Conservation (phyloP, 495 filamentous ascomycete species). For the Hypomontagnella submonticulosa region DNA sequence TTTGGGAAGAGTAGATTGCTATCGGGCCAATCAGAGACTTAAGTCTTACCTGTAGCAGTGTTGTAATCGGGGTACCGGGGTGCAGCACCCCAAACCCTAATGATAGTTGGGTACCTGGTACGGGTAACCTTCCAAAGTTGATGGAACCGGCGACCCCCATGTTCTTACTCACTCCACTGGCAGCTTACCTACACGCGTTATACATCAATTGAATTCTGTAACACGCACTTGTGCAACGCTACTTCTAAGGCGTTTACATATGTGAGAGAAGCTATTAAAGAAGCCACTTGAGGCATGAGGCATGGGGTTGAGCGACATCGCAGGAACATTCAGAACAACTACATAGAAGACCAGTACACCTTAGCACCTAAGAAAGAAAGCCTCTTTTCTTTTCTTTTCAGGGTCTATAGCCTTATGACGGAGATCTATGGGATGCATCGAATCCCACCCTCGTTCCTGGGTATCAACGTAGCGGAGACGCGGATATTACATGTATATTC, state of each 20-base stretch:
- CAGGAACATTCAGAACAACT: constrained; percentile 1
- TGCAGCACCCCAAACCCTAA: constrained; percentile 32
- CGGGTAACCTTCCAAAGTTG: background rate
- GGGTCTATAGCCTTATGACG: background rate
- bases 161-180: constrained; percentile 6
- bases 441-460: background rate
- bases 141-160: constrained; percentile 17
- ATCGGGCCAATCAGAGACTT: constrained; percentile 36
- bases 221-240: background rate
- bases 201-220: background rate
- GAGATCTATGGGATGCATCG: background rate
- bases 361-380: background rate
- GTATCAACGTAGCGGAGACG: constrained; percentile 4
- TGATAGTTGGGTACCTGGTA: constrained; percentile 30
- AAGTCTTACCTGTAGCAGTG: constrained; percentile 37
- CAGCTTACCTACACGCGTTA: constrained; percentile 17
- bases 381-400: constrained; percentile 15
- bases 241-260: no score
- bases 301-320: constrained; percentile 17
- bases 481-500: constrained; percentile 2
- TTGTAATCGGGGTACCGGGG: constrained; percentile 36
- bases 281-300: no score
- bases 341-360: constrained; percentile 2
- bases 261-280: background rate
- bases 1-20: constrained; percentile 35